Base-by-base conservation (phyloP, 139 green algal genomes). In the Picochlorum sp. region DNA sequence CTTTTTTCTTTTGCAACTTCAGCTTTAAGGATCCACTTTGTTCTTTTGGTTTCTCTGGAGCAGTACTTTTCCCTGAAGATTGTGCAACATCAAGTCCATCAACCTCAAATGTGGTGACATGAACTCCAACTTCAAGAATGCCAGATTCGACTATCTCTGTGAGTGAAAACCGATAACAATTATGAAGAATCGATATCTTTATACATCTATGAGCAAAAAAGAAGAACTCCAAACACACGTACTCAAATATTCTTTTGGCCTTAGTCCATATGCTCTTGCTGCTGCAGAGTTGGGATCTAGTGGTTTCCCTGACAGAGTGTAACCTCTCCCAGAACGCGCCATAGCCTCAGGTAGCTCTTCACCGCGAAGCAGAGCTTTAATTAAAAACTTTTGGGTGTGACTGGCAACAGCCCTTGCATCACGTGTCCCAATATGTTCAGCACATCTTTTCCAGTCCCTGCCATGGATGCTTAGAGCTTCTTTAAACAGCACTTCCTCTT, bases 341-440 rank as follows among this genome's bases (percentile, higher is more conserved):
- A 65, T 53, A 16, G 29, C 59, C 12, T 37, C 39, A 18, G 84
- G 84, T 57, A 94, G 67, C 28, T 61, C 72, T 70, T 86, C 69
- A 3, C 84, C 85, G 20, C 68, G 64, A 44, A 89, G 64, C 57
- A 81, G 81, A 39, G 86, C 55, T 66, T 84, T 83, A 54, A 93
- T 84, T 55, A 95, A 87, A 62, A 83, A 73, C 59, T 93, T 93
- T 57, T 95, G 64, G 10, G 80, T 67, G 47, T 85, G 75, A 57
- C 73, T 85, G 25, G 84, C 77, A 37, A 90, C 65, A 12, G 76
- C 64, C 1, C 67, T 51, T 40, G 56, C 57, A 63, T 93, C 85
- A 1, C 85, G 65, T 2, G 59, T 79, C 31, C 74, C 78, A 32
- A 88, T 56, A 31, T 86, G 58, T 45, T 63, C 70, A 4, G 70